phyloP scores from a whole-genome alignment of 2,329 filamentous ascomycete species.

The Juglanconis juglandina region DNA sequence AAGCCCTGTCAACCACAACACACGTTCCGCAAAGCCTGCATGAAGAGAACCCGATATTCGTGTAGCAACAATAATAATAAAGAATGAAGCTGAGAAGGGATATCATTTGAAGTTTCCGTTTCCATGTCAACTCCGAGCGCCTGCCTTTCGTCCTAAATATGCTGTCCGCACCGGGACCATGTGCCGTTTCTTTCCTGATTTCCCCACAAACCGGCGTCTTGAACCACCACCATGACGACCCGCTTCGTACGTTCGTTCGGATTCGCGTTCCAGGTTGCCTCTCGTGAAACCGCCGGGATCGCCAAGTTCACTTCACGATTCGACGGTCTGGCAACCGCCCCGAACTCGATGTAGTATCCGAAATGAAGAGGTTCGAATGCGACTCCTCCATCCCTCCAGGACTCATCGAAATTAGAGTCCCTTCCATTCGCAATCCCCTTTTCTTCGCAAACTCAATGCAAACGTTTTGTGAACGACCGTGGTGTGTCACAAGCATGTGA shows the following conservation, averaged over 20 bases:
- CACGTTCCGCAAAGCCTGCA: not conserved
- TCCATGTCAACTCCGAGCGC: constrained; percentile 8
- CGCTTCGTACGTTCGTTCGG: too few relatives aligned
- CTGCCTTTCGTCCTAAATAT: constrained; percentile 1
- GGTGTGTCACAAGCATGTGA: too few relatives aligned
- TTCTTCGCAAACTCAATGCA: too few relatives aligned
- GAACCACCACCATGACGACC: too few relatives aligned
- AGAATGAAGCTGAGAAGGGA: not conserved
- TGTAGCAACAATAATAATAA: not conserved
- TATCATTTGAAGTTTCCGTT: constrained; percentile 4
- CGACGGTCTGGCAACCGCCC: too few relatives aligned
- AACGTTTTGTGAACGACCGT: too few relatives aligned
- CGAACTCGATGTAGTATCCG: too few relatives aligned
- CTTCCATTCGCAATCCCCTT: too few relatives aligned
- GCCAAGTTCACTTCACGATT: not conserved
- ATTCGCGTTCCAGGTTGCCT: too few relatives aligned
- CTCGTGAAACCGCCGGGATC: too few relatives aligned
- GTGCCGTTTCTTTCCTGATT: not conserved
- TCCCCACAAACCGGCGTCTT: not conserved
- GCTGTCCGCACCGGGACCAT: not conserved
- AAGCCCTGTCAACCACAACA: not conserved
- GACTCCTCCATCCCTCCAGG: not conserved
- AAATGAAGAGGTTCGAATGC: not conserved
- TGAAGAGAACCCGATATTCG: not conserved
- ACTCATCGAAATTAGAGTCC: not conserved